Base-by-base conservation (phyloP, 192 early-diverging fungal species). In the Backusella macrospora region DNA sequence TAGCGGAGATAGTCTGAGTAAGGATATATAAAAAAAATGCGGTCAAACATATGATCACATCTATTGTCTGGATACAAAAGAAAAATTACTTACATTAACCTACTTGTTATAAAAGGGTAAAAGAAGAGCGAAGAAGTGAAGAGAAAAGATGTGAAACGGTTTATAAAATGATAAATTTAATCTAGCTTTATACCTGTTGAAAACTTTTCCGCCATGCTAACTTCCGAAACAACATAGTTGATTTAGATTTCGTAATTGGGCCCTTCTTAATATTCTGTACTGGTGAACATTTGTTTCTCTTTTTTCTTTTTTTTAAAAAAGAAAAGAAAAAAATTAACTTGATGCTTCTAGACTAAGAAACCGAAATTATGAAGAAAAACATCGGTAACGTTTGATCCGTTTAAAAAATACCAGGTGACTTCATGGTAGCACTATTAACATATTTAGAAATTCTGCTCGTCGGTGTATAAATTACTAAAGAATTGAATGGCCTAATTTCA, bases 161-260 rank as follows among this genome's bases (percentile, higher is more conserved):
- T 8, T 18, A 49, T 18, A 18, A 21, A 49, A 49, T 18, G 9
- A 59, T 23, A 6, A n/a, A 59, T 13, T 59, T 26, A 59, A 59
- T 23, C 52, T 23, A 59, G 21, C 12, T 43, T 59, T 34, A 34
- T 34, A 34, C 29, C 2, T 34, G 29, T 34, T 13, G 52, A 59
- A 49, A 26, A 23, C 13, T 59, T 23, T 59, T 9, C 4, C 26
- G 21, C 26, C 21, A 59, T 59, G 21, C 52, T 26, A 59, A 59
- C 52, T 59, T 59, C 52, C 52, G 52, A 59, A 59, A 59, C 52
- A 59, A 23, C 26, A 23, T 59, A 26, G 49, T n/a, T n/a, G 13
- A 59, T 23, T 59, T 59, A 5, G 21, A 23, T 0, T 13, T 59
- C 21, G 12, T 59, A 23, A 26, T 59, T 26, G n/a, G 4, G 12